phyloP scores from a whole-genome alignment of 2,329 filamentous ascomycete species.

The Dactylellina haptotyla region DNA sequence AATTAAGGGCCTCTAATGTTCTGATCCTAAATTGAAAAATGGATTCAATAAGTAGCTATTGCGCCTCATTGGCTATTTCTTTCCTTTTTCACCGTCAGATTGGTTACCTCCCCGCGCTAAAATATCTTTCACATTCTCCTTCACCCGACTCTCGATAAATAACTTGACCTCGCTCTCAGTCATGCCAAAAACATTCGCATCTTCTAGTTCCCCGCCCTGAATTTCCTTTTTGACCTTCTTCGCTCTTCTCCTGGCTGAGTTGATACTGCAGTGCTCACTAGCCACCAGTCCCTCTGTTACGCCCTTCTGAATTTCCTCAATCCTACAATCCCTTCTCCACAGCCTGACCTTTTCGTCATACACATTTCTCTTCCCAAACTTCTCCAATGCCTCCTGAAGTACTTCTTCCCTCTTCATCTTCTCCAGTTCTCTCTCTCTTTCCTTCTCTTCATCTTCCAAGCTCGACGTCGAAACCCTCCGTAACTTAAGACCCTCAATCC shows the following conservation, averaged over 20 bases:
- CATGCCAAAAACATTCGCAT: slow-evolving; percentile 65
- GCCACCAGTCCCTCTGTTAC: slow-evolving; percentile 62
- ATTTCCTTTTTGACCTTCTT: slow-evolving; percentile 64
- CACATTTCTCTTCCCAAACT: slow-evolving; percentile 65
- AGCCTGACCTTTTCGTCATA: slow-evolving; percentile 64
- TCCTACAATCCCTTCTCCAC: slow-evolving; percentile 63
- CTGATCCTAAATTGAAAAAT: too few relatives aligned
- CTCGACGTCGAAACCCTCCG: too few relatives aligned
- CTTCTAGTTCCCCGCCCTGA: slow-evolving; percentile 59
- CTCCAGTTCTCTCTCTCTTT: background rate
- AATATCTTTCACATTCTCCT: slow-evolving; percentile 60
- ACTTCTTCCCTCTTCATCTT: slow-evolving; percentile 63
- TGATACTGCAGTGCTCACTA: slow-evolving; percentile 56
- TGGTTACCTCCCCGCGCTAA: background rate
- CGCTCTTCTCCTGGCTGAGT: slow-evolving; percentile 61
- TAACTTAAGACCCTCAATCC: too few relatives aligned
- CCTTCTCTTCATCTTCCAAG: slow-evolving; percentile 11
- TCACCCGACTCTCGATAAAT: slow-evolving; percentile 64
- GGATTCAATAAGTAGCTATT: too few relatives aligned
- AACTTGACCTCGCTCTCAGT: slow-evolving; percentile 61
- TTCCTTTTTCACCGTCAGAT: background rate
- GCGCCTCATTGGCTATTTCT: too few relatives aligned
- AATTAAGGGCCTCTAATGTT: too few relatives aligned
- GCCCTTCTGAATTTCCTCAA: slow-evolving; percentile 63
- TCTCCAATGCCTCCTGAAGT: slow-evolving; percentile 66